Evolutionary conservation across 2,329 filamentous ascomycete species (phyloP).

Genomic region (Colletotrichum incanum): DNA sequence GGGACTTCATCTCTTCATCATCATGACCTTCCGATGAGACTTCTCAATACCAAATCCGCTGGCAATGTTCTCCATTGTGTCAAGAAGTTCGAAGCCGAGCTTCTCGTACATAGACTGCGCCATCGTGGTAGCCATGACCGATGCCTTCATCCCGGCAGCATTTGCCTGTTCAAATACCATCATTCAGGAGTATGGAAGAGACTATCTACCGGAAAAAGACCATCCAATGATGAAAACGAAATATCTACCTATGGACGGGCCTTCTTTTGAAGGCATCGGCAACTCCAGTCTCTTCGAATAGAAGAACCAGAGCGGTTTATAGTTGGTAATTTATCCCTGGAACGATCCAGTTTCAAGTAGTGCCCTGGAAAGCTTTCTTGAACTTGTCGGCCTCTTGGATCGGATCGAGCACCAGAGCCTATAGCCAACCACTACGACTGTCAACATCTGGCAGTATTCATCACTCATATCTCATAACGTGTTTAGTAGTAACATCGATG

Average conservation of each 20-base stretch:
- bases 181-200: no score
- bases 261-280: not conserved
- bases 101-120: conserved; percentile 24
- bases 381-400: conserved; percentile 1
- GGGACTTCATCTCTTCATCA: not conserved
- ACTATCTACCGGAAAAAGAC: no score
- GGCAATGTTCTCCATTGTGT: not conserved
- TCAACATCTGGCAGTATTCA: conserved; percentile 20
- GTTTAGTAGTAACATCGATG: not conserved
- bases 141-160: conserved; percentile 15
- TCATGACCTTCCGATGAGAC: conserved; percentile 10
- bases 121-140: conserved; percentile 1
- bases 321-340: not conserved
- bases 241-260: conserved; percentile 9
- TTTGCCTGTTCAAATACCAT: conserved; percentile 12
- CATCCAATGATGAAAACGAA: no score
- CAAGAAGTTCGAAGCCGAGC: conserved; percentile 16
- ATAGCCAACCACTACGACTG: not conserved
- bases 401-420: conserved; percentile 15
- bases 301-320: conserved; percentile 1
- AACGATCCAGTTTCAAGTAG: not conserved
- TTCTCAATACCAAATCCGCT: conserved; percentile 3
- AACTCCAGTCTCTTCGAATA: conserved; percentile 7
- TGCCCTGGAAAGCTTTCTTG: not conserved
- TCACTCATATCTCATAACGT: conserved; percentile 18